Conservation (phyloP, 2,329 filamentous ascomycete genomes). For the Fusarium sp. region DNA sequence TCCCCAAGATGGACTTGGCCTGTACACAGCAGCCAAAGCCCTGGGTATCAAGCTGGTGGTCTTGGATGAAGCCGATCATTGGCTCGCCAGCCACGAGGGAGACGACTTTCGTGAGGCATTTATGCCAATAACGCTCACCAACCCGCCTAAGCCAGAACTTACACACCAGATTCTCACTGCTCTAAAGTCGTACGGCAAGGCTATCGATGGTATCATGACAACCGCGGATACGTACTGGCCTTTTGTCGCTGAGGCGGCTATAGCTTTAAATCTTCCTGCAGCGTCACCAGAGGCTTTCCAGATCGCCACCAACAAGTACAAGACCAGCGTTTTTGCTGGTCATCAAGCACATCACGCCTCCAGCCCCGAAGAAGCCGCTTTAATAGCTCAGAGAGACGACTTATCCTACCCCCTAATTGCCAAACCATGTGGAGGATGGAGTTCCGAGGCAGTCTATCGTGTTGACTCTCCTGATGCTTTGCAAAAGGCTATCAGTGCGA, state of each 20-base stretch:
- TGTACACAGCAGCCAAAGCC: conserved; percentile 2
- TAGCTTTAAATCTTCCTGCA: conserved; percentile 5
- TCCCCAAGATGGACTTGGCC: conserved; percentile 8
- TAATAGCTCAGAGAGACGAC: neutral
- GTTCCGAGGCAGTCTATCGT: conserved; percentile 32
- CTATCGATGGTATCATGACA: conserved; percentile 12
- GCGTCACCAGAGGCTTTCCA: conserved; percentile 1
- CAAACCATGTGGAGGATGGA: conserved; percentile 17
- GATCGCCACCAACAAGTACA: conserved; percentile 16
- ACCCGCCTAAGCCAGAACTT: neutral
- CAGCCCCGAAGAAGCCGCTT: neutral
- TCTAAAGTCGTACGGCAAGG: neutral
- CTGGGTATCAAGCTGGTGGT: conserved; percentile 13
- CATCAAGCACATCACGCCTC: conserved; percentile 12
- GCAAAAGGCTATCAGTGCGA: conserved; percentile 1
- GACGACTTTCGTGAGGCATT: neutral
- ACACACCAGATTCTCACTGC: neutral
- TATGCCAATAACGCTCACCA: neutral
- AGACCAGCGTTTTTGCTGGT: conserved; percentile 7
- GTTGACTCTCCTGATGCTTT: conserved; percentile 19
- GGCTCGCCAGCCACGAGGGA: neutral
- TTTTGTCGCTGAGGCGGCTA: conserved; percentile 10
- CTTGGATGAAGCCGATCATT: conserved; percentile 5
- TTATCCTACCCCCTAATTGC: conserved; percentile 7
- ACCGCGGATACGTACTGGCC: conserved; percentile 14